A percentile compares a stretch with the other conserved stretches of the same genome.
Conservation (phyloP, 1,284 basidiomycete genomes). For the Leccinum fallax region DNA sequence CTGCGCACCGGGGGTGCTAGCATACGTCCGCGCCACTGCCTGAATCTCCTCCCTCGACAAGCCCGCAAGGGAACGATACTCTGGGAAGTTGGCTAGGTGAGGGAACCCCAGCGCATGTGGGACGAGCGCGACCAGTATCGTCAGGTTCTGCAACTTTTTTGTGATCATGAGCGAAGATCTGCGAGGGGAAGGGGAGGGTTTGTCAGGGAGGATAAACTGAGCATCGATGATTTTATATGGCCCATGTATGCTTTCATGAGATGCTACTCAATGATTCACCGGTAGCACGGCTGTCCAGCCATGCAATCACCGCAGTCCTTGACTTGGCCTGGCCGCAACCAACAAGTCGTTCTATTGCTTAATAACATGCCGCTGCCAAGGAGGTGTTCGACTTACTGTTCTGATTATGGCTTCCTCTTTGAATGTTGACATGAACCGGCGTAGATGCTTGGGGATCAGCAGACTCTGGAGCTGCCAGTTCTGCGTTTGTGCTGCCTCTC, state of each 20-base stretch:
- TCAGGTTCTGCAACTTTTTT: constrained; percentile 19
- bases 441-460: background rate
- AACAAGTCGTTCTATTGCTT: background rate
- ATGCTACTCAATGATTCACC: background rate
- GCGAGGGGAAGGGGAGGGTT: background rate
- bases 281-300: background rate
- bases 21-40: constrained; percentile 16
- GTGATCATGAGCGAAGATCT: background rate
- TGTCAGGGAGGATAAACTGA: background rate
- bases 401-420: background rate
- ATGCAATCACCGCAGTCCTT: background rate
- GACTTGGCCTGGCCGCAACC: background rate
- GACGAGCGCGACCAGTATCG: constrained; percentile 4
- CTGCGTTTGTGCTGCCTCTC: background rate
- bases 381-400: background rate
- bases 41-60: constrained; percentile 19
- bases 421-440: background rate
- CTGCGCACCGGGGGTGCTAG: constrained; percentile 27
- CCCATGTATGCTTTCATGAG: background rate
- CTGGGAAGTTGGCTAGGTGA: constrained; percentile 19
- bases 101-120: constrained; percentile 17
- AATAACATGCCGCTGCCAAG: background rate
- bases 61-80: constrained; percentile 25
- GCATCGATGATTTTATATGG: constrained; percentile 15
- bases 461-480: background rate